A percentile compares a stretch with the other conserved stretches of the same genome.
These are phyloP conservation scores for Eucalyptus camaldulensis DNA, from an alignment of 345 rosid species.

Conservation along the genomic window DNA sequence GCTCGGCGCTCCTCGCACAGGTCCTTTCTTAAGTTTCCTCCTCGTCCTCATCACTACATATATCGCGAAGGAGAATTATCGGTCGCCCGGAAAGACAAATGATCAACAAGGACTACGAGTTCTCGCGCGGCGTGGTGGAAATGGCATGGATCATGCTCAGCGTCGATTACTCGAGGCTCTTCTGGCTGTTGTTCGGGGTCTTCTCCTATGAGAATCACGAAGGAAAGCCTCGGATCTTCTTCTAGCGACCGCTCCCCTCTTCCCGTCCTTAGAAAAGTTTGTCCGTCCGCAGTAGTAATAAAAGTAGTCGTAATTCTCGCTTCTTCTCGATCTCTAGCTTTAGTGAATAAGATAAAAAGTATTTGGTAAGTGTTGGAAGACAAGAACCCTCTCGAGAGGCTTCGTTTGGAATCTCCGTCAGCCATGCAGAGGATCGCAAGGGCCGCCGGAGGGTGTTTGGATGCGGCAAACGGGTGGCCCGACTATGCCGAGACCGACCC, in stretches of 20 bases:
- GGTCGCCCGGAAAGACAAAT: constrained; percentile 19
- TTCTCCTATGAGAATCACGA: constrained; percentile 84
- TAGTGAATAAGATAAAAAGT: not conserved
- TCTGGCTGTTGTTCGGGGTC: constrained; percentile 65
- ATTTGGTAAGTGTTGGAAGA: not conserved
- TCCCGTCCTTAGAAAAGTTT: not conserved
- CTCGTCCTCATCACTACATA: not conserved
- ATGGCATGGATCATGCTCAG: constrained; percentile 72
- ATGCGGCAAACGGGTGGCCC: constrained; percentile 7
- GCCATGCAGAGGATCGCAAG: constrained; percentile 30
- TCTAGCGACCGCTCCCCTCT: constrained; percentile 17
- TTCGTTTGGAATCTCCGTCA: not conserved
- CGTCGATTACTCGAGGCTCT: constrained; percentile 64
- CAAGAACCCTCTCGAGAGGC: not conserved
- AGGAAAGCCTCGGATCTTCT: constrained; percentile 77
- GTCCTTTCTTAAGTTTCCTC: not conserved
- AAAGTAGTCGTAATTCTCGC: not conserved
- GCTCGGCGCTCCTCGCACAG: not conserved
- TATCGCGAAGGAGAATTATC: not conserved
- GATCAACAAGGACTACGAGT: constrained; percentile 44
- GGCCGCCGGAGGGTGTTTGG: constrained; percentile 9
- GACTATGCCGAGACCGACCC: constrained; percentile 79
- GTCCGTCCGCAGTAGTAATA: not conserved
- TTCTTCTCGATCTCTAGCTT: not conserved
- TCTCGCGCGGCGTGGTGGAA: constrained; percentile 15